phyloP scores from a whole-genome alignment of 208 protist species.

The Leishmania major region DNA sequence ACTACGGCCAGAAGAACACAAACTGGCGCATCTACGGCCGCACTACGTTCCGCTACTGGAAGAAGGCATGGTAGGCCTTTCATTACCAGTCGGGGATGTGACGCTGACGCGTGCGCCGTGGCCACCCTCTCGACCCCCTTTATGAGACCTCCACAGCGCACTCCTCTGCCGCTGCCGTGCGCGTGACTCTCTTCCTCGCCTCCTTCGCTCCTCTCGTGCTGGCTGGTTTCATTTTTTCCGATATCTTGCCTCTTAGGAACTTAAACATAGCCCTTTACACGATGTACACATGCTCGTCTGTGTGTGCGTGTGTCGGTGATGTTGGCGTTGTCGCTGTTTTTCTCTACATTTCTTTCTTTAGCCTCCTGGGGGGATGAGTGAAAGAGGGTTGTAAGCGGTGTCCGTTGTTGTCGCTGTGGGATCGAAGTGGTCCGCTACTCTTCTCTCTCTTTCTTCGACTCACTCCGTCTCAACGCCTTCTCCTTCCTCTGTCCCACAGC shows the following conservation, averaged over 20 bases:
- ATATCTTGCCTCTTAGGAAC: constrained; percentile 3
- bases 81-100: neutral
- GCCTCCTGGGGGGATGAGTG: neutral
- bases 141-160: neutral
- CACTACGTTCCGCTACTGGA: constrained; percentile 92
- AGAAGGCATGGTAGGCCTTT: constrained; percentile 77
- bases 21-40: constrained; percentile 90
- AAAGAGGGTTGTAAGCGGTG: neutral
- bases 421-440: neutral
- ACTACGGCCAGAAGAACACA: constrained; percentile 89
- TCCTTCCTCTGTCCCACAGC: neutral
- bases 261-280: constrained; percentile 10
- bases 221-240: neutral
- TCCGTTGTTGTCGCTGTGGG: neutral
- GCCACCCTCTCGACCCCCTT: neutral
- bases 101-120: neutral
- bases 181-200: constrained; percentile 3
- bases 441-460: neutral
- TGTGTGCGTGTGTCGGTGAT: constrained; percentile 2
- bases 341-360: constrained; percentile 2
- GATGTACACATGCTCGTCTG: neutral
- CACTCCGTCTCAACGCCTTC: neutral
- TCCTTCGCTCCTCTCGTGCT: neutral
- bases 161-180: neutral
- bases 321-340: neutral